Conservation (phyloP, 495 filamentous ascomycete genomes). For the Aspergillus coremiiformis region DNA sequence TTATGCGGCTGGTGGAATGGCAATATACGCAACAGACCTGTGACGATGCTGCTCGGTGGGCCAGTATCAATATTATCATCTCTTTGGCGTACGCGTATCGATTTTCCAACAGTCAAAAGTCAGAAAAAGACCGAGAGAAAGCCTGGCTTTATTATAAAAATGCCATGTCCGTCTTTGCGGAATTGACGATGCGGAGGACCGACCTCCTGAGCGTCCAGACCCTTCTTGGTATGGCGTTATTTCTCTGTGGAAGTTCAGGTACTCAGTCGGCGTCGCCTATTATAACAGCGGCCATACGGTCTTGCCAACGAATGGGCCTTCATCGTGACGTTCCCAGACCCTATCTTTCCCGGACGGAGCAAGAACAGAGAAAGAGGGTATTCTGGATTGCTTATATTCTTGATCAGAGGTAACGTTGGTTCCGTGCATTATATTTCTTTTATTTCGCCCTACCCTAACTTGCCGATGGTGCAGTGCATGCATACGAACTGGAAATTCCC, state of each 20-base stretch:
- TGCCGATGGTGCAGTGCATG: constrained; percentile 50
- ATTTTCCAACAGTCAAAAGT: constrained; percentile 79
- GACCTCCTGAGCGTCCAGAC: constrained; percentile 92
- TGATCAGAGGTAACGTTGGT: constrained; percentile 65
- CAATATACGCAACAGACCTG: constrained; percentile 90
- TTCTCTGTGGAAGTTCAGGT: constrained; percentile 90
- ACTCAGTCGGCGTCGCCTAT: constrained; percentile 85
- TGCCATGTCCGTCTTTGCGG: constrained; percentile 81
- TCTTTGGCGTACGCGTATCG: constrained; percentile 84
- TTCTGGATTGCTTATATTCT: constrained; percentile 97
- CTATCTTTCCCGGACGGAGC: constrained; percentile 71
- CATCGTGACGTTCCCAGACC: constrained; percentile 84
- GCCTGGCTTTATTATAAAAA: constrained; percentile 94
- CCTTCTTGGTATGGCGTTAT: constrained; percentile 87
- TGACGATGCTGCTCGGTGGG: constrained; percentile 93
- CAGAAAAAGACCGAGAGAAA: constrained; percentile 79
- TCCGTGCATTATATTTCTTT: background rate
- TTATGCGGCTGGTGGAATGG: constrained; percentile 89
- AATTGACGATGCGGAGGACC: constrained; percentile 86
- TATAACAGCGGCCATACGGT: constrained; percentile 81
- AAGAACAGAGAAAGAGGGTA: constrained; percentile 88
- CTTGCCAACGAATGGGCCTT: constrained; percentile 88
- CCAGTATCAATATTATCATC: constrained; percentile 84
- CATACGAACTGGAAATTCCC: constrained; percentile 78
- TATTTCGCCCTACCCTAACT: background rate